Percentiles rank a stretch among this genome's conserved stretches.
Conservation (phyloP, 108 stramenopile species). For the Chaetoceros tenuissimus region DNA sequence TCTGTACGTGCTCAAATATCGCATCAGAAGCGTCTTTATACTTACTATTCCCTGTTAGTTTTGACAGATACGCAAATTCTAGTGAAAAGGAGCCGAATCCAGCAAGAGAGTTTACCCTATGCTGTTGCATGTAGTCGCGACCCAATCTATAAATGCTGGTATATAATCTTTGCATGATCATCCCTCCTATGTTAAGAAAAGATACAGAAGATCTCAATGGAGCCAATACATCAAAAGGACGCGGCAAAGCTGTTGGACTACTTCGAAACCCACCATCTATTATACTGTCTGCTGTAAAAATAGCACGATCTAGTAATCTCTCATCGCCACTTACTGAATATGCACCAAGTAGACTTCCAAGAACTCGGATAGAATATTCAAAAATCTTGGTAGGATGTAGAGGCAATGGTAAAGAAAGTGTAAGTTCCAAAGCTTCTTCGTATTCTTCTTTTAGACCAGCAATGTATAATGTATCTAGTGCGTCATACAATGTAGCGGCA, state of each 20-base stretch:
- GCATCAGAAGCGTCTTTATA: constrained; percentile 20
- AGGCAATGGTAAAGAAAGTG: constrained; percentile 11
- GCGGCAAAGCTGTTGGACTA: constrained; percentile 39
- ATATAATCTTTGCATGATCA: constrained; percentile 10
- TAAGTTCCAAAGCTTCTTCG: constrained; percentile 27
- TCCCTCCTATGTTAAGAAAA: neutral
- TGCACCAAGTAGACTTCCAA: constrained; percentile 61
- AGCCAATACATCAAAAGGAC: constrained; percentile 22
- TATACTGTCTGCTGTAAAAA: constrained; percentile 33
- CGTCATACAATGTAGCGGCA: constrained; percentile 55
- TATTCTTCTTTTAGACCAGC: constrained; percentile 48
- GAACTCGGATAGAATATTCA: constrained; percentile 63
- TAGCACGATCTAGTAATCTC: constrained; percentile 34
- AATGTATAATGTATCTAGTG: constrained; percentile 62
- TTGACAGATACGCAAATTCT: constrained; percentile 54
- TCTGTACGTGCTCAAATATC: constrained; percentile 9
- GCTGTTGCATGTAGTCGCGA: constrained; percentile 14
- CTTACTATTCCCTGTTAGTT: constrained; percentile 17
- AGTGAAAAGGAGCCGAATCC: constrained; percentile 40
- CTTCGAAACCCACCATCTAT: constrained; percentile 33
- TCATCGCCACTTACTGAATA: constrained; percentile 44
- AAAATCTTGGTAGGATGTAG: constrained; percentile 49
- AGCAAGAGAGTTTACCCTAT: constrained; percentile 18
- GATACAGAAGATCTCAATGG: neutral
- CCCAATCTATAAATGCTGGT: constrained; percentile 10